Percentiles rank a stretch among this genome's conserved stretches.
phyloP scores from a whole-genome alignment of 331 rosid species.

The Spiraea crenata region DNA sequence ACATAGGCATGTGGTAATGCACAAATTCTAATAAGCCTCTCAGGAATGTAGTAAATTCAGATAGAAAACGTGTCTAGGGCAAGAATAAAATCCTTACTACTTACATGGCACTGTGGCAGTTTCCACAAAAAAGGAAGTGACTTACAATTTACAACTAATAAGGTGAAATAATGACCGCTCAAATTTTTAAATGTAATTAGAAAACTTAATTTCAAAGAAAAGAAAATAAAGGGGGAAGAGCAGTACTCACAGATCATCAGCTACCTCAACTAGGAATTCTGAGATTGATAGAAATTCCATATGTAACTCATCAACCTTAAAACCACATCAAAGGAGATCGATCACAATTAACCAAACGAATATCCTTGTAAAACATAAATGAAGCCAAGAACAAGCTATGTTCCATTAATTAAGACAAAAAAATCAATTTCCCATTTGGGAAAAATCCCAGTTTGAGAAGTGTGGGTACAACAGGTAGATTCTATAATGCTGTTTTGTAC shows the following conservation, averaged over 20 bases:
- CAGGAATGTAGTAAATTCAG: not conserved
- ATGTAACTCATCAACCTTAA: conserved; percentile 82
- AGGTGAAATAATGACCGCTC: not conserved
- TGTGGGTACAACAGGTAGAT: not conserved
- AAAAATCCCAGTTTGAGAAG: not conserved
- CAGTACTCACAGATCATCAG: conserved; percentile 84
- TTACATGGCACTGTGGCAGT: not conserved
- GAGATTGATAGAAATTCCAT: conserved; percentile 87
- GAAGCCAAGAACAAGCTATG: conserved; percentile 18
- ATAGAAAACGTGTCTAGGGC: not conserved
- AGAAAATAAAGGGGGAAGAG: conserved; percentile 22
- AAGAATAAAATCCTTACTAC: not conserved
- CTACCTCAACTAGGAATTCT: conserved; percentile 87
- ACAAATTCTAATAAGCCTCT: not conserved
- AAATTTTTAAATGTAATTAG: not conserved
- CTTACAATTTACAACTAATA: not conserved
- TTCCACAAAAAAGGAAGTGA: not conserved
- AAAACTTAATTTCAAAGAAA: not conserved
- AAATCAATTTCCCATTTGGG: not conserved
- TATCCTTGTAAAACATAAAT: conserved; percentile 14
- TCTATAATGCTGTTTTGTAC: not conserved
- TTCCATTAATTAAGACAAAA: not conserved
- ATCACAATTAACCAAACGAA: conserved; percentile 29
- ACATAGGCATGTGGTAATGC: not conserved
- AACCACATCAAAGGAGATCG: conserved; percentile 37